These are phyloP conservation scores for Plicaturopsis crispa DNA, from an alignment of 768 basidiomycete genomes.

Conservation along the genomic window DNA sequence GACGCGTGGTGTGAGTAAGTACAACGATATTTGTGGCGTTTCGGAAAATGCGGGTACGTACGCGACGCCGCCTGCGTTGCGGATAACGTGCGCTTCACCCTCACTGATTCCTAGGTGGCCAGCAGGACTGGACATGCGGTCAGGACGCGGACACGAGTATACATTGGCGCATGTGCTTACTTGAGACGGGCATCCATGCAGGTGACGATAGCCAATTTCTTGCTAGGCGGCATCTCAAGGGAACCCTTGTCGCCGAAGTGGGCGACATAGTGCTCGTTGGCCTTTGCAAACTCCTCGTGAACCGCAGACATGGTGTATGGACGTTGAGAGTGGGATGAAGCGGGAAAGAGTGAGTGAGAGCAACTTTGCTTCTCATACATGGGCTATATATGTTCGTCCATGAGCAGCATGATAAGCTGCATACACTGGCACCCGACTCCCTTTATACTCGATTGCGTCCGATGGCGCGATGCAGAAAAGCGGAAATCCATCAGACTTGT, in stretches of 20 bases:
- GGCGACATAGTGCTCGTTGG: constrained; percentile 39
- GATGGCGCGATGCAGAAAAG: too few species aligned
- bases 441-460: too few species aligned
- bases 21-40: not conserved
- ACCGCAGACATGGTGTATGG: constrained; percentile 7
- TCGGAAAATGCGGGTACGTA: constrained; percentile 21
- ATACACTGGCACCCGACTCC: too few species aligned
- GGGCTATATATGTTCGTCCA: constrained; percentile 13
- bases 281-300: constrained; percentile 26
- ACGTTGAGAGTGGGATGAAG: too few species aligned
- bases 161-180: constrained; percentile 25
- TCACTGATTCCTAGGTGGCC: constrained; percentile 53
- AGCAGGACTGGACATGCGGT: constrained; percentile 33
- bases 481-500: too few species aligned
- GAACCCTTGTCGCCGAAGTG: constrained; percentile 36
- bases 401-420: too few species aligned
- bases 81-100: constrained; percentile 66
- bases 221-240: constrained; percentile 33
- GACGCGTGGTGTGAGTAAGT: not conserved
- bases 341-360: too few species aligned
- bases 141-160: constrained; percentile 5
- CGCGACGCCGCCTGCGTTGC: constrained; percentile 68
- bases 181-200: constrained; percentile 75
- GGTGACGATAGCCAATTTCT: constrained; percentile 38
- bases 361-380: constrained; percentile 3